These are phyloP conservation scores for Acanthamoeba lenticulata DNA, from an alignment of 208 protist species.

Conservation along the genomic window DNA sequence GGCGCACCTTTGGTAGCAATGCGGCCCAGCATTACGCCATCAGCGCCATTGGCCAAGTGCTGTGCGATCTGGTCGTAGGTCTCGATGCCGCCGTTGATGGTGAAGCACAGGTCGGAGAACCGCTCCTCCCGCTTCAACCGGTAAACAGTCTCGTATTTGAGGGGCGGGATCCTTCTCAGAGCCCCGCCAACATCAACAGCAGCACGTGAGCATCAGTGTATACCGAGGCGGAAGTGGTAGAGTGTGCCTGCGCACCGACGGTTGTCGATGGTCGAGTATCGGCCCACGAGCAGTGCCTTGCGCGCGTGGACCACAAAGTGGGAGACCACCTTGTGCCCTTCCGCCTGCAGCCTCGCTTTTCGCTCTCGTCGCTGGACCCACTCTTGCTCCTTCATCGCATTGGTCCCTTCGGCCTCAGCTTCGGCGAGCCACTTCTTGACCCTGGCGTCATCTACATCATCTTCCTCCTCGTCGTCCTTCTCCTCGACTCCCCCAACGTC, in stretches of 20 bases:
- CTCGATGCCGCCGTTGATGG: not conserved
- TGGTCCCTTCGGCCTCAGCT: not conserved
- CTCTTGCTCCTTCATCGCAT: not conserved
- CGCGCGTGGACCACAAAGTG: not conserved
- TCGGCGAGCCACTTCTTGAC: not conserved
- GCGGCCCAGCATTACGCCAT: conserved; percentile 4
- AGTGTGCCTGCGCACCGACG: not conserved
- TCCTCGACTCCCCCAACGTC: not conserved
- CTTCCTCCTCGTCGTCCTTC: not conserved
- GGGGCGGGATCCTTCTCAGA: not conserved
- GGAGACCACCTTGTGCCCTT: not conserved
- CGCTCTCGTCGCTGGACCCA: not conserved
- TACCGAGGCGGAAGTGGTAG: not conserved
- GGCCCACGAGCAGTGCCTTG: not conserved
- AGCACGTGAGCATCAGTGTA: not conserved
- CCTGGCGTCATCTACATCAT: not conserved
- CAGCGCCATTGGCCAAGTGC: not conserved
- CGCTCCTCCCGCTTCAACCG: not conserved
- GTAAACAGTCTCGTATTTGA: conserved; percentile 13
- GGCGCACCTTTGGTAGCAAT: not conserved
- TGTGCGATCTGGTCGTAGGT: conserved; percentile 12
- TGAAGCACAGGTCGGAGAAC: not conserved
- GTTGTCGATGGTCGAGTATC: not conserved
- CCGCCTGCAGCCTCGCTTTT: not conserved
- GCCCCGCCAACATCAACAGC: too few species aligned